Evolutionary conservation across 179 eudicot species (phyloP).

Genomic region (Silene coronaria): DNA sequence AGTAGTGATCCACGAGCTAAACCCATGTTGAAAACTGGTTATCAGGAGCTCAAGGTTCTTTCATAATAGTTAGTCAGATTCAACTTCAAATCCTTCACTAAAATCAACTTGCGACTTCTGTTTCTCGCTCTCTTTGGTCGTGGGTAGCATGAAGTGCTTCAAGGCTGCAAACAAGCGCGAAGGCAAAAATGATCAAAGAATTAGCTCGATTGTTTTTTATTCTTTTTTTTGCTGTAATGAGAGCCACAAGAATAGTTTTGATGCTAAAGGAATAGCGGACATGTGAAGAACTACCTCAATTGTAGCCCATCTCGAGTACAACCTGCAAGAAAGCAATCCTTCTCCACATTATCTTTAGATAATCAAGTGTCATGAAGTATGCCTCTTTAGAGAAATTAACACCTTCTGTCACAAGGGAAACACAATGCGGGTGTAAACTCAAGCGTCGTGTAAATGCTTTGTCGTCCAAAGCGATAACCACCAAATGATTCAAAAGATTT

Average conservation of each 20-base stretch:
- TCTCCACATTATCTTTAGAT: constrained; percentile 77
- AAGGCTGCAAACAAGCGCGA: constrained; percentile 17
- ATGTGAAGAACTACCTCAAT: no score
- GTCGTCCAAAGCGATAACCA: constrained; percentile 63
- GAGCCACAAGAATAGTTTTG: no score
- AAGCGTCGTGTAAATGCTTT: constrained; percentile 57
- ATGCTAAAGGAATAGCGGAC: no score
- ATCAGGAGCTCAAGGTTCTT: background rate
- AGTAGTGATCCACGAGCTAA: background rate
- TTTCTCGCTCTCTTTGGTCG: background rate
- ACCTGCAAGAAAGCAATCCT: constrained; percentile 57
- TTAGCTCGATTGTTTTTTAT: background rate
- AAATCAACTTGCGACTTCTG: constrained; percentile 19
- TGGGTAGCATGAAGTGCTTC: constrained; percentile 4
- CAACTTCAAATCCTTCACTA: background rate
- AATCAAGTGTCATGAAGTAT: constrained; percentile 67
- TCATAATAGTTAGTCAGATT: background rate
- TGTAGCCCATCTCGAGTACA: constrained; percentile 69
- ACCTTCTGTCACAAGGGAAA: constrained; percentile 55
- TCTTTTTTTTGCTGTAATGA: no score
- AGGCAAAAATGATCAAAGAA: background rate
- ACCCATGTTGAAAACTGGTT: background rate
- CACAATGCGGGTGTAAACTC: constrained; percentile 51
- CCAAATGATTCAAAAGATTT: constrained; percentile 54
- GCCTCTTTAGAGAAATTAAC: constrained; percentile 65